Evolutionary conservation across 495 filamentous ascomycete species (phyloP).

Genomic region (Friedmanniomyces simplex): DNA sequence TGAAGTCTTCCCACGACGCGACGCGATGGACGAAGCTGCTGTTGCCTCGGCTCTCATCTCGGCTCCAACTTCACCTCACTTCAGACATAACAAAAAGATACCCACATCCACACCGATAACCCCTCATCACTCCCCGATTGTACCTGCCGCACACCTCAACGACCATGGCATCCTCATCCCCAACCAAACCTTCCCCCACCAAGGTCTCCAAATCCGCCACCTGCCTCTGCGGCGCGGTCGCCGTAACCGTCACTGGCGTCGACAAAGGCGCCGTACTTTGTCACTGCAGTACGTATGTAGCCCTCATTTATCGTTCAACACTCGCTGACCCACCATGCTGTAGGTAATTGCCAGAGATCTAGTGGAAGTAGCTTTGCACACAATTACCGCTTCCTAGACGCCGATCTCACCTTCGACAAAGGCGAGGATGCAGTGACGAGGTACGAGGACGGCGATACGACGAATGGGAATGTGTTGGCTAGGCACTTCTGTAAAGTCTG

Average conservation of each 20-base stretch:
- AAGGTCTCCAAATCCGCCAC: background rate
- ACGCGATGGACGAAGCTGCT: background rate
- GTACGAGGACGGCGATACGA: constrained; percentile 12
- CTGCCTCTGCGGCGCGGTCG: constrained; percentile 14
- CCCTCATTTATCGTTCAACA: too few relatives aligned
- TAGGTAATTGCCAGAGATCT: constrained; percentile 13
- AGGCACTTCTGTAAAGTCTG: constrained; percentile 11
- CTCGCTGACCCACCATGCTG: too few relatives aligned
- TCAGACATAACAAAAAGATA: background rate
- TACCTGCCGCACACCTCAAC: background rate
- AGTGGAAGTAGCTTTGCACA: constrained; percentile 10
- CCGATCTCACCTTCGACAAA: constrained; percentile 2
- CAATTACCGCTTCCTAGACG: constrained; percentile 12
- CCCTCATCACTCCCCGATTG: background rate
- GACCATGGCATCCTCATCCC: background rate
- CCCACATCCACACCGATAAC: background rate
- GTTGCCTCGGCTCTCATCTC: background rate
- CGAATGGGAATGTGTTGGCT: constrained; percentile 5
- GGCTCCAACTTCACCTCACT: background rate
- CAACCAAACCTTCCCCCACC: background rate
- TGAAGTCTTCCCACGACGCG: too few relatives aligned
- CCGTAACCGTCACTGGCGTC: constrained; percentile 4
- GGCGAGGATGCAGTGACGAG: constrained; percentile 6
- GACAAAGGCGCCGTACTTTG: constrained; percentile 16
- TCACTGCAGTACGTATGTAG: too few relatives aligned